Evolutionary conservation across 2,329 filamentous ascomycete species (phyloP).

Genomic region (Colletotrichum caudatum): DNA sequence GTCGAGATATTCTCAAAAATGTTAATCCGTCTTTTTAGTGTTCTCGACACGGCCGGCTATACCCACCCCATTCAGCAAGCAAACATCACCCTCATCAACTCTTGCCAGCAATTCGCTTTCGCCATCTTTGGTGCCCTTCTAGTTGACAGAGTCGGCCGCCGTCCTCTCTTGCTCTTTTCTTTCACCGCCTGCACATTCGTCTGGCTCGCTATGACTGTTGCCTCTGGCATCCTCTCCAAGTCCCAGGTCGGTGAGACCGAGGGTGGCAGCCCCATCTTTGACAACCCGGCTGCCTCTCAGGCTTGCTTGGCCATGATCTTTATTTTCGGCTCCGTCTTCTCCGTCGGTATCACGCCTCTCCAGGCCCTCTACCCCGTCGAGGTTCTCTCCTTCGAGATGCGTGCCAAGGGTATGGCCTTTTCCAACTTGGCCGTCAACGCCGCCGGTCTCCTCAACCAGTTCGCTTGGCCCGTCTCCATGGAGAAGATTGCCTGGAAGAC

Average conservation of each 20-base stretch:
- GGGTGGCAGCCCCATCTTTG: constrained; percentile 45
- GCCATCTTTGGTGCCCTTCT: constrained; percentile 62
- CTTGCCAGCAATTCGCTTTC: constrained; percentile 62
- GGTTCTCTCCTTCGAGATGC: constrained; percentile 61
- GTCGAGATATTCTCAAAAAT: no score
- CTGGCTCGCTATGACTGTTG: constrained; percentile 64
- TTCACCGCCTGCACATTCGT: constrained; percentile 61
- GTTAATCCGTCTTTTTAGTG: constrained; percentile 38
- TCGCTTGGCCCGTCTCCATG: constrained; percentile 57
- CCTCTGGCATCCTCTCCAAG: constrained; percentile 53
- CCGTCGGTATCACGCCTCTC: constrained; percentile 54
- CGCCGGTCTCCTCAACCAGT: constrained; percentile 56
- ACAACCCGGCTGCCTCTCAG: constrained; percentile 55
- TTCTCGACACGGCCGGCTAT: constrained; percentile 64
- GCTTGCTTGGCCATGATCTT: constrained; percentile 66
- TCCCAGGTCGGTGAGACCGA: constrained; percentile 48
- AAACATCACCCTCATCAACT: constrained; percentile 65
- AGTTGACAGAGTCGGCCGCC: constrained; percentile 64
- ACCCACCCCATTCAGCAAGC: constrained; percentile 53
- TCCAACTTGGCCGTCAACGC: constrained; percentile 56
- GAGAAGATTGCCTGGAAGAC: constrained; percentile 60
- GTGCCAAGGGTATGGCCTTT: constrained; percentile 63
- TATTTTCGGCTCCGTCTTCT: constrained; percentile 65
- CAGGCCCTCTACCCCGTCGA: constrained; percentile 60
- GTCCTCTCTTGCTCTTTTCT: constrained; percentile 64